Evolutionary conservation across 2,329 filamentous ascomycete genomes (phyloP).

Genomic region (Eurotiales sp.): DNA sequence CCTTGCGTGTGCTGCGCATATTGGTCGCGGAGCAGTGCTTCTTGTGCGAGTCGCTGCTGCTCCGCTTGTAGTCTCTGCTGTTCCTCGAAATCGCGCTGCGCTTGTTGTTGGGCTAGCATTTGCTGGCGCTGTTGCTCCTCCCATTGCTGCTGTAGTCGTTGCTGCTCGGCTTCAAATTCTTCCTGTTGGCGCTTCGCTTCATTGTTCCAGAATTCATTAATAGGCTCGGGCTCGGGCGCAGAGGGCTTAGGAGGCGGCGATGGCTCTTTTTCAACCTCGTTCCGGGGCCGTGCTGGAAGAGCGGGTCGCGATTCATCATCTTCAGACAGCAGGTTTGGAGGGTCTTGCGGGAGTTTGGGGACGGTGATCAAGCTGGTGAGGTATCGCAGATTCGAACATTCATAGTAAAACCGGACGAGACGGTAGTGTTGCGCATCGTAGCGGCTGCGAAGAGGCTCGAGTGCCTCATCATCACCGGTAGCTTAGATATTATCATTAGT

Average conservation of each 20-base stretch:
- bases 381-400: conserved; percentile 96
- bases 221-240: conserved; percentile 80
- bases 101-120: conserved; percentile 75
- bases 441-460: conserved; percentile 79
- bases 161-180: conserved; percentile 92
- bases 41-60: conserved; percentile 85
- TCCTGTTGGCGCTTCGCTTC: conserved; percentile 88
- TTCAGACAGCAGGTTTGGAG: conserved; percentile 81
- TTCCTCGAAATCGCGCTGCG: conserved; percentile 93
- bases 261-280: conserved; percentile 66
- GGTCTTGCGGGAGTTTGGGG: conserved; percentile 90
- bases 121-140: conserved; percentile 76
- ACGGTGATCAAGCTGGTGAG: conserved; percentile 94
- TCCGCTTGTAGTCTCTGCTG: conserved; percentile 84
- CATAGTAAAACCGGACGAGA: conserved; percentile 96
- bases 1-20: conserved; percentile 92
- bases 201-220: conserved; percentile 96
- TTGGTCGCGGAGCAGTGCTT: conserved; percentile 83
- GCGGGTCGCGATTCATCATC: conserved; percentile 78
- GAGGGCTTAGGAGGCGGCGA: conserved; percentile 64
- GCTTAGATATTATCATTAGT: conserved; percentile 45
- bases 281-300: conserved; percentile 69
- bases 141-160: conserved; percentile 80
- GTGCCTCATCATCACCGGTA: conserved; percentile 87
- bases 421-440: conserved; percentile 97